These are phyloP conservation scores for Hypholoma sublateritium DNA, from an alignment of 768 basidiomycete genomes.

Conservation along the genomic window DNA sequence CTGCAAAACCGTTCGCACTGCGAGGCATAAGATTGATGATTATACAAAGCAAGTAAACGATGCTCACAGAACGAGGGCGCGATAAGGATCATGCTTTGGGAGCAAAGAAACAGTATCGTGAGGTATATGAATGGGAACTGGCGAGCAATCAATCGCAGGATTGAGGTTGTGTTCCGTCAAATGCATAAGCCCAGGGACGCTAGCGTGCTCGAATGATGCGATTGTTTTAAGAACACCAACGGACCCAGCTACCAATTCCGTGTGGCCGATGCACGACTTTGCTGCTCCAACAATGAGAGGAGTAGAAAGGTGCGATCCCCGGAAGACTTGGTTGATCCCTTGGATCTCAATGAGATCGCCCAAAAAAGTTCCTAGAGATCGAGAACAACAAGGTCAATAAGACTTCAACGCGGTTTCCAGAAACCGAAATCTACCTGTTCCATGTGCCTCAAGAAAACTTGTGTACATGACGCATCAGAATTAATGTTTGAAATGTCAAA, in stretches of 20 bases:
- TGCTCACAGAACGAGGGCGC: constrained; percentile 27
- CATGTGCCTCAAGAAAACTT: constrained; percentile 31
- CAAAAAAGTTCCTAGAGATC: constrained; percentile 24
- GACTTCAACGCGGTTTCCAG: neutral
- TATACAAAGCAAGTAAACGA: neutral
- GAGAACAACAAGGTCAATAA: neutral
- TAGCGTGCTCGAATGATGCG: constrained; percentile 17
- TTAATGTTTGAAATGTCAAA: neutral
- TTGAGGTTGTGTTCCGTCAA: constrained; percentile 23
- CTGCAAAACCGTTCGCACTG: constrained; percentile 33
- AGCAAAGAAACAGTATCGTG: constrained; percentile 10
- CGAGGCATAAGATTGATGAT: neutral
- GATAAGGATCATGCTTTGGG: constrained; percentile 9
- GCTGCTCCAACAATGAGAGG: constrained; percentile 28
- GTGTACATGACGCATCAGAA: neutral
- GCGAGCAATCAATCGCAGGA: constrained; percentile 21
- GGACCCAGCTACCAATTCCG: constrained; percentile 26
- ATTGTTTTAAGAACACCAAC: constrained; percentile 25
- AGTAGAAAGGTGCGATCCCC: constrained; percentile 12
- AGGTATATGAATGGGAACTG: constrained; percentile 24
- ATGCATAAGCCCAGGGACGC: constrained; percentile 25
- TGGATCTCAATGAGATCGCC: constrained; percentile 34
- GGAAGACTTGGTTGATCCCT: constrained; percentile 28
- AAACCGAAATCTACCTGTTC: constrained; percentile 21
- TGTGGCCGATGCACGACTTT: constrained; percentile 29